Base-by-base conservation (phyloP, 2,329 filamentous ascomycete genomes). In the Aspergillus cejpii region DNA sequence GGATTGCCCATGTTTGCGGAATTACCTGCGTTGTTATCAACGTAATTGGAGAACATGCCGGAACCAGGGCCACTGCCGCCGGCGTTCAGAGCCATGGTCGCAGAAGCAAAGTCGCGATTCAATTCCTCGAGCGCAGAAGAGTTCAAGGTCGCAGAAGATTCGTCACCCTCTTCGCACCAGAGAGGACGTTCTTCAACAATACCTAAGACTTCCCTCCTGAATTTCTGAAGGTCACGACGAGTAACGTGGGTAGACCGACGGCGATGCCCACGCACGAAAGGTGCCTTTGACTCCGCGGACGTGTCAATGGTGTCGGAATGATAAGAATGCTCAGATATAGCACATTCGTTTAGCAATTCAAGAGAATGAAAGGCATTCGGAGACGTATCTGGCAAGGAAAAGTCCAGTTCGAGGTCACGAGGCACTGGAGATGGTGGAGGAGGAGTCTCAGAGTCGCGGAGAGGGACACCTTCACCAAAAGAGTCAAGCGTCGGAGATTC, bases 181-280 rank as follows among this genome's bases (percentile, higher is more conserved):
- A 58, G 53, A 12, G 54, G 56, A 50, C 55, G 52, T 29, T 58
- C 50, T 49, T 63, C 55, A 28, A 64, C 54, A 20, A 34, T 34
- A 38, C 62, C 63, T 40, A 66, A 42, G 31, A 66, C 58, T 45
- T 66, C 63, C 52, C 56, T 60, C 52, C 60, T 58, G 48, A 66
- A 65, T 52, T 63, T 63, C 52, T 63, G 60, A 55, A 66, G 61
- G 58, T 66, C 63, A 52, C 57, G 57, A 49, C 55, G 61, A 55
- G 61, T 66, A 41, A 68, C 66, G 57, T 64, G 65, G 51, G 66
- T 68, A 50, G 66, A 68, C 48, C 65, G 66, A 54, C 66, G 66
- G 49, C 66, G 66, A 49, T 66, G 63, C 54, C 63, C 63, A 63
- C 61, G 63, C 44, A 63, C 57, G 50, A 57, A 64, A 44, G 56